Evolutionary conservation across 371 early-diverging fungal genomes (phyloP), one percentile per base, ranked within the genome.

Genomic region (Zopfochytrium polystomum): DNA sequence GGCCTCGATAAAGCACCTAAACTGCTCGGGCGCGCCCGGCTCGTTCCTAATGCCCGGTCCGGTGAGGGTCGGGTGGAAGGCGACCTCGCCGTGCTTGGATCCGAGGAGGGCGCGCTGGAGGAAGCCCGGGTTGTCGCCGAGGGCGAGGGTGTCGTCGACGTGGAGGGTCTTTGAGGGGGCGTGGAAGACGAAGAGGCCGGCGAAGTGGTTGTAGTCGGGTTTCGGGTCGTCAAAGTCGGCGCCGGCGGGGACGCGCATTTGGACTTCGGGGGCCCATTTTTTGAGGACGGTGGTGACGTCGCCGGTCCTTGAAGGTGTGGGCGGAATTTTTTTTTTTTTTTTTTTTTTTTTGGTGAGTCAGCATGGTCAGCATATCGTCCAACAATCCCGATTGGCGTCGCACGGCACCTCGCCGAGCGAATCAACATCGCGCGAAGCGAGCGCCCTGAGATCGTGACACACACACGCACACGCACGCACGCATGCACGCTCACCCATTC

Each of bases 141-240:
- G 23, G 23, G 20, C 11, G 30, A 61, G 52, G 25, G 32, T 26
- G 49, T 49, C 1, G 11, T 49, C 62, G 38, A 35, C 43, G 58
- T 62, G 62, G n/a, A 67, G 22, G 23, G 67, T 67, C 18, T 48
- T 49, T n/a, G 34, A 33, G 29, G 52, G 44, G 11, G 22, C 23
- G 44, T 67, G 67, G 55, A 62, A 62, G 13, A 63, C 67, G 46
- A 67, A 57, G 23, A 67, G 42, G 23, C 52, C 51, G 43, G 38
- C 20, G 35, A 58, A 62, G 55, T 67, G 67, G 63, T 67, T 67
- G n/a, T 27, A 30, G 25, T 57, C 59, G 11, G 62, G 67, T 0
- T 22, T 20, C 2, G 67, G 67, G 43, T 55, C 25, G 43, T 50
- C 53, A 49, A 67, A 61, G 15, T 62, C 62, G 48, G 34, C n/a